A percentile compares a stretch with the other conserved stretches of the same genome.
Evolutionary conservation across 768 basidiomycete genomes (phyloP).

Genomic region (Panaeolus papilionaceus): DNA sequence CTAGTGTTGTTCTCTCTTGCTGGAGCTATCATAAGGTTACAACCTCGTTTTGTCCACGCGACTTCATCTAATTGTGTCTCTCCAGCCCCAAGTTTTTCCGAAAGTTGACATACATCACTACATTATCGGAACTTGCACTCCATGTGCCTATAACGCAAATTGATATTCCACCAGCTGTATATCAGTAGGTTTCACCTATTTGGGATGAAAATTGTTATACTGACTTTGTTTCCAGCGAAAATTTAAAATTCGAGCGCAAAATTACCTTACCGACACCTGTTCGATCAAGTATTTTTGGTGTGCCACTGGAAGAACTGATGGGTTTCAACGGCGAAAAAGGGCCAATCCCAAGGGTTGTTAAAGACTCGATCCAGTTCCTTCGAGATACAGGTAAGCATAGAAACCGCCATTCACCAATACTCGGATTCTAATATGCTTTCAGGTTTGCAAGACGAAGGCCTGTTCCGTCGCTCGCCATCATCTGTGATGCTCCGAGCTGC

Average conservation of each 20-base stretch:
- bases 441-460: constrained; percentile 76
- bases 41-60: constrained; percentile 18
- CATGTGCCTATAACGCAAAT: constrained; percentile 88
- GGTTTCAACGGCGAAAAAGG: constrained; percentile 84
- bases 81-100: constrained; percentile 89
- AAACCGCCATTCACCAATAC: constrained; percentile 16
- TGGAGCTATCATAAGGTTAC: constrained; percentile 85
- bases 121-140: constrained; percentile 78
- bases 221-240: constrained; percentile 62
- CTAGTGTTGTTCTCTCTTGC: constrained; percentile 89
- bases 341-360: constrained; percentile 80
- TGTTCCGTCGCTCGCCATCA: constrained; percentile 84
- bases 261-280: constrained; percentile 70
- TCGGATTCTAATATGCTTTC: constrained; percentile 22
- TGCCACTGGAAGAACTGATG: constrained; percentile 84
- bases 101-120: constrained; percentile 78
- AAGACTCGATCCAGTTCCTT: constrained; percentile 75
- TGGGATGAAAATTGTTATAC: neutral
- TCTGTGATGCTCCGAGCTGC: constrained; percentile 74
- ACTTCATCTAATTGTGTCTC: constrained; percentile 17
- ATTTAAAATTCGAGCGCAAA: constrained; percentile 72
- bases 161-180: constrained; percentile 82
- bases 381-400: constrained; percentile 57
- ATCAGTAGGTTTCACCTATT: constrained; percentile 60
- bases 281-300: constrained; percentile 75